Evolutionary conservation across 75 land plant species (phyloP), one percentile per base, ranked within the genome.

Genomic region (Cupressus sempervirens): DNA sequence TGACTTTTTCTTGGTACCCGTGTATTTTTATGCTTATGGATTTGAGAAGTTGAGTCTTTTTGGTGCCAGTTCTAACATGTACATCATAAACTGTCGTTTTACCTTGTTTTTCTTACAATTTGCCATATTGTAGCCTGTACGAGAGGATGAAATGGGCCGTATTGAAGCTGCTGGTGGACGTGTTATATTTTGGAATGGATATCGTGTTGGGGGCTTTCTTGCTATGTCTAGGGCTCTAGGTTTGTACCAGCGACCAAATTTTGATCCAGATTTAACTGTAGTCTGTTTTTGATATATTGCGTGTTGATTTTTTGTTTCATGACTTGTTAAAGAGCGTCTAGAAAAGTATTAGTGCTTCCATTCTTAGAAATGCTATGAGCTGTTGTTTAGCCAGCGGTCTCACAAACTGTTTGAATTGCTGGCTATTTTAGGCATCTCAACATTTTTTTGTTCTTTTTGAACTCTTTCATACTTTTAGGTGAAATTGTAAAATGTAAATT

Each of bases 181-280:
- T 16, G 92, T 91, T 58, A 90, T 91, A 15, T 86, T 72, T 87
- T 91, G 92, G 92, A 91, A 91, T 87, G 92, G 92, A 35, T 89
- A 91, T 87, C 85, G 92, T 46, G 92, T 91, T 30, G 88, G 89
- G 72, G 92, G 92, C n/a, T 86, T 91, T 76, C 89, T 91, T 76
- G 92, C 92, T 40, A 82, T 82, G 94, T 93, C 94, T 7, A 84
- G 94, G 50, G 94, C 94, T 1, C 82, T 93, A 38, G 94, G 92
- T 91, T 43, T 52, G 83, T 50, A 32, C 2, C 40, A 14, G 7
- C 35, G 15, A 14, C 35, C 41, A 29, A 29, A 53, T 82, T 50
- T 32, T 30, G n/a, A 14, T 30, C 35, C 35, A 32, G 74, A 32
- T 30, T 9, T 32, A 4, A 1, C 32, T 35, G 13, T 72, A 32